These are phyloP conservation scores for Claviceps sp. DNA, from an alignment of 2,329 filamentous ascomycete genomes.

Conservation along the genomic window DNA sequence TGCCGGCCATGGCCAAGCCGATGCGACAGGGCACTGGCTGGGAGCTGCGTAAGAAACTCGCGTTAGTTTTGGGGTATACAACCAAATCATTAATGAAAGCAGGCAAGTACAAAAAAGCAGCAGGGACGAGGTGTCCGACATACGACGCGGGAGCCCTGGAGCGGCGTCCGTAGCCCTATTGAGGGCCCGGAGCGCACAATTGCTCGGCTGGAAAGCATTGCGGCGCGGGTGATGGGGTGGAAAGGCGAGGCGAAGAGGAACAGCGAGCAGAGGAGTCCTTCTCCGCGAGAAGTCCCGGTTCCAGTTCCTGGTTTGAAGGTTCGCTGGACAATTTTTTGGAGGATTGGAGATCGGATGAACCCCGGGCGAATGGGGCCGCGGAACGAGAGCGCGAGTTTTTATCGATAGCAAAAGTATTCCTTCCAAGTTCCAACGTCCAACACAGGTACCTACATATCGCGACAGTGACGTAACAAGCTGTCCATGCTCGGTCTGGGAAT, in stretches of 20 bases:
- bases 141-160: slow-evolving; percentile 17
- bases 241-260: neutral
- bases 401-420: neutral
- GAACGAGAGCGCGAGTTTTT: neutral
- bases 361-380: slow-evolving; percentile 12
- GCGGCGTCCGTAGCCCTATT: slow-evolving; percentile 17
- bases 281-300: neutral
- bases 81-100: neutral
- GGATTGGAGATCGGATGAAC: slow-evolving; percentile 20
- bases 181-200: slow-evolving; percentile 26
- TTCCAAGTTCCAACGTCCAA: too few relatives aligned
- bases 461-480: too few relatives aligned
- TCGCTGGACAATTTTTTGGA: slow-evolving; percentile 17
- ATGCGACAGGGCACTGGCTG: slow-evolving; percentile 15
- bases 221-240: slow-evolving; percentile 10
- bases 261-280: neutral
- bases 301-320: neutral
- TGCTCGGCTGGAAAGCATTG: slow-evolving; percentile 33
- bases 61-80: neutral
- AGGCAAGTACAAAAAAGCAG: neutral
- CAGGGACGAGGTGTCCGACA: neutral
- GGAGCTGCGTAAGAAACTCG: slow-evolving; percentile 7
- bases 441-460: too few relatives aligned
- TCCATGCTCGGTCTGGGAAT: too few relatives aligned
- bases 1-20: slow-evolving; percentile 21